phyloP scores from a whole-genome alignment of 2,329 filamentous ascomycete genomes.

The Clonostachys solani region DNA sequence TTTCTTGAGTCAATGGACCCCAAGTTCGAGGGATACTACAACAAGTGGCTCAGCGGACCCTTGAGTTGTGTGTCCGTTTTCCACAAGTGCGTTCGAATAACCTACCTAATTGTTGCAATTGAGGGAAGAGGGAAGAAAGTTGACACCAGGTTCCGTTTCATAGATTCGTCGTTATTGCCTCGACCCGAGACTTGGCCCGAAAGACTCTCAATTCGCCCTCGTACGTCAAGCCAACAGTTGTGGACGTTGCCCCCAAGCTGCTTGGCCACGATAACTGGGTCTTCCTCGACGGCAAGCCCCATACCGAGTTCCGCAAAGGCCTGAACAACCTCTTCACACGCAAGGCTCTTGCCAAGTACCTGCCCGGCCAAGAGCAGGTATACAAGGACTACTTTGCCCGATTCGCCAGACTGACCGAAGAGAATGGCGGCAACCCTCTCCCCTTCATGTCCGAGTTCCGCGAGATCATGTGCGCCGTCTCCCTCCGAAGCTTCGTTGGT shows the following conservation, averaged over 20 bases:
- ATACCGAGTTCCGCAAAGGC: slow-evolving; percentile 96
- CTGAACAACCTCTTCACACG: slow-evolving; percentile 93
- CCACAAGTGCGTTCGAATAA: slow-evolving; percentile 71
- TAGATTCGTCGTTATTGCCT: slow-evolving; percentile 96
- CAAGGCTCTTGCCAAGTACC: slow-evolving; percentile 79
- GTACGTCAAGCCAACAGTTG: slow-evolving; percentile 94
- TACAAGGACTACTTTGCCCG: slow-evolving; percentile 82
- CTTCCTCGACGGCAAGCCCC: slow-evolving; percentile 89
- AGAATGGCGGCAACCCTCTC: slow-evolving; percentile 67
- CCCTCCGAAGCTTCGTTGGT: slow-evolving; percentile 94
- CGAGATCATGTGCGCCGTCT: slow-evolving; percentile 91
- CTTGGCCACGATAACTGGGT: slow-evolving; percentile 93
- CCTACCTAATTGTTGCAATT: not conserved
- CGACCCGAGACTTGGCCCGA: slow-evolving; percentile 88
- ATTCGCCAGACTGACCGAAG: slow-evolving; percentile 72
- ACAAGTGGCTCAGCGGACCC: slow-evolving; percentile 86
- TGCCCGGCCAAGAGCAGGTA: slow-evolving; percentile 88
- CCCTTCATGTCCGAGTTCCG: slow-evolving; percentile 92
- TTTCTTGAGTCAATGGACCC: slow-evolving; percentile 91
- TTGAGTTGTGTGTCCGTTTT: slow-evolving; percentile 98
- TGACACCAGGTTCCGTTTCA: not conserved
- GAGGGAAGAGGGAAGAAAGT: not conserved
- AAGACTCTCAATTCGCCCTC: slow-evolving; percentile 94
- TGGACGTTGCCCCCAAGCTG: slow-evolving; percentile 90
- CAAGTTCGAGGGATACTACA: slow-evolving; percentile 85